phyloP scores from a whole-genome alignment of 176 grass and related monocot genomes.

The Bonia amplexicaulis region DNA sequence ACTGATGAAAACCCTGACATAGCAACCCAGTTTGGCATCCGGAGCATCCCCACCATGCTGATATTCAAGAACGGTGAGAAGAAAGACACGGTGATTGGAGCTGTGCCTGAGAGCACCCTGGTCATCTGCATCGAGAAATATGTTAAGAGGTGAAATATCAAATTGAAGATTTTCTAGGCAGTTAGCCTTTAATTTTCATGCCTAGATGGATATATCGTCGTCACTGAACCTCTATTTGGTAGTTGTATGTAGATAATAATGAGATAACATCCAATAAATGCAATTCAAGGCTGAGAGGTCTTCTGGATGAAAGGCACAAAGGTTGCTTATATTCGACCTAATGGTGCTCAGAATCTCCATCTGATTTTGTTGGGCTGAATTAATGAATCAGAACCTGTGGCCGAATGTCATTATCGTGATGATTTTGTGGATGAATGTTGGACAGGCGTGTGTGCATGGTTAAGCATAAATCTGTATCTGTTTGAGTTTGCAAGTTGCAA shows the following conservation, averaged over 20 bases:
- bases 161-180: neutral
- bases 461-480: neutral
- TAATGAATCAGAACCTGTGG: neutral
- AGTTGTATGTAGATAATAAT: slow-evolving; percentile 38
- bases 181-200: neutral
- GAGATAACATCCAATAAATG: slow-evolving; percentile 10
- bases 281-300: neutral
- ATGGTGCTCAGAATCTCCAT: neutral
- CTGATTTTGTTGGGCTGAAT: neutral
- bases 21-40: slow-evolving; percentile 54
- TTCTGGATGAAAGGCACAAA: neutral
- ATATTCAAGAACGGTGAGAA: slow-evolving; percentile 78
- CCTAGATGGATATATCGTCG: slow-evolving; percentile 16
- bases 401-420: neutral
- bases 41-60: slow-evolving; percentile 75
- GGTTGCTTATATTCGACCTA: neutral
- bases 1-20: slow-evolving; percentile 61
- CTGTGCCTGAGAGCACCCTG: slow-evolving; percentile 60
- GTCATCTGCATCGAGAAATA: slow-evolving; percentile 44
- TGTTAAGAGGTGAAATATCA: slow-evolving; percentile 24
- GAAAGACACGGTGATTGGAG: slow-evolving; percentile 65
- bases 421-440: neutral
- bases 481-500: neutral
- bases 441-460: neutral
- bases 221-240: neutral